Evolutionary conservation across 2,329 filamentous ascomycete species (phyloP).

Genomic region (Botrytis sinoallii): DNA sequence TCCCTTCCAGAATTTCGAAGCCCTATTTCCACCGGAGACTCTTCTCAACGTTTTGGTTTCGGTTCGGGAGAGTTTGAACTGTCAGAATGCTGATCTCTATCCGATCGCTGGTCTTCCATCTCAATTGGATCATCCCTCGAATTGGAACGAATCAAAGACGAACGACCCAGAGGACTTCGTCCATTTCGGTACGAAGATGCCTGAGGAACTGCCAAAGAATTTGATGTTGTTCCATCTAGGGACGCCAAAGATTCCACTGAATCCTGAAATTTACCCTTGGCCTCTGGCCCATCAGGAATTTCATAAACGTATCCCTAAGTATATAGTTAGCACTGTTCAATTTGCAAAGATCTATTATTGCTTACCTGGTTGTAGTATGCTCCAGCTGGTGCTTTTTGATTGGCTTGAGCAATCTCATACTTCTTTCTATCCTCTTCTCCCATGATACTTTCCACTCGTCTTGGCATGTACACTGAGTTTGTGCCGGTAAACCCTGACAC

Average conservation of each 20-base stretch:
- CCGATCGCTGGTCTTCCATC: conserved; percentile 25
- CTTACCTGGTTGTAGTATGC: conserved; percentile 35
- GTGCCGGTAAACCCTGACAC: conserved; percentile 54
- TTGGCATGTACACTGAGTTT: conserved; percentile 64
- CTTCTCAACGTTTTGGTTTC: neutral
- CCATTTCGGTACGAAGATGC: conserved; percentile 31
- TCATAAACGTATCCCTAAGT: conserved; percentile 49
- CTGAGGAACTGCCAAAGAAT: conserved; percentile 25
- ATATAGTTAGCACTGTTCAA: neutral
- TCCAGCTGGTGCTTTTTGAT: conserved; percentile 42
- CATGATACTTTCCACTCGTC: conserved; percentile 64
- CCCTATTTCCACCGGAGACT: neutral
- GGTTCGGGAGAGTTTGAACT: conserved; percentile 14
- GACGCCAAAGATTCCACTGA: conserved; percentile 38
- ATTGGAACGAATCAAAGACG: conserved; percentile 37
- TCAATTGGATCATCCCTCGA: conserved; percentile 30
- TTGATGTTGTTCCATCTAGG: conserved; percentile 26
- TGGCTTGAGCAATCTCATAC: conserved; percentile 66
- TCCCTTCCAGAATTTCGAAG: neutral
- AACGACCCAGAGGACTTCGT: conserved; percentile 39
- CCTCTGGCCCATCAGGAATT: conserved; percentile 46
- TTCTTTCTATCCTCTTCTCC: conserved; percentile 72
- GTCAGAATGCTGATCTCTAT: neutral
- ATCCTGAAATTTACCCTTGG: conserved; percentile 44
- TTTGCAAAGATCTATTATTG: neutral